Conservation (phyloP, 495 filamentous ascomycete genomes). For the Hypoxylon trugodes region DNA sequence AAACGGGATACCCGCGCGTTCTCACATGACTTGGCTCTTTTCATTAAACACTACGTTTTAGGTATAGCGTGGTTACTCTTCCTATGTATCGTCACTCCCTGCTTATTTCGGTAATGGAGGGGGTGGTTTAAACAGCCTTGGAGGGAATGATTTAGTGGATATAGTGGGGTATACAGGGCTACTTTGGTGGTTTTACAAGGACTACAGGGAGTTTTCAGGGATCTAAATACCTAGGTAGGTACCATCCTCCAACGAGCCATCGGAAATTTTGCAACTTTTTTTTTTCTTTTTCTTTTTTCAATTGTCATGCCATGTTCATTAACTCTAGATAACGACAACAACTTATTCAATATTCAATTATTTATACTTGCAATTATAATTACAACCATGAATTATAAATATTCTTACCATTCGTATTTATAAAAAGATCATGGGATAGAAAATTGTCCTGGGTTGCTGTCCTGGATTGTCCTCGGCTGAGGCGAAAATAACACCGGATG, state of each 20-base stretch:
- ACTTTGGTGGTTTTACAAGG: no score
- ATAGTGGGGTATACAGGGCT: slow-evolving; percentile 15
- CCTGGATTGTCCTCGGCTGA: slow-evolving; percentile 18
- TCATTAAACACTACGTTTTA: slow-evolving; percentile 20
- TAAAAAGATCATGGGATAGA: no score
- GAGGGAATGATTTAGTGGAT: slow-evolving; percentile 24
- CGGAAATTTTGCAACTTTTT: no score
- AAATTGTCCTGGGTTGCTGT: slow-evolving; percentile 14
- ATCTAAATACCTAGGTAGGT: slow-evolving; percentile 23
- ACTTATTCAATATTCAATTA: no score
- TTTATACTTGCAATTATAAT: no score
- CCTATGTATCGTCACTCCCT: slow-evolving; percentile 11
- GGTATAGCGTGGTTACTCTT: slow-evolving; percentile 36
- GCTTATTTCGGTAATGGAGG: slow-evolving; percentile 28
- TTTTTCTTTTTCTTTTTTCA: not conserved
- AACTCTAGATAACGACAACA: not conserved
- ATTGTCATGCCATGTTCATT: not conserved
- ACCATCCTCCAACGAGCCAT: not conserved
- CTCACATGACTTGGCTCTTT: slow-evolving; percentile 42
- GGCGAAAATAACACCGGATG: slow-evolving; percentile 32
- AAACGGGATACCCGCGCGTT: slow-evolving; percentile 42
- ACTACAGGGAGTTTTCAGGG: slow-evolving; percentile 25
- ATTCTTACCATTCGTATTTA: no score
- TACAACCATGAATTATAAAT: no score
- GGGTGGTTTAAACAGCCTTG: slow-evolving; percentile 7